Conservation (phyloP, 768 basidiomycete genomes). For the Lactifluus piperatus region DNA sequence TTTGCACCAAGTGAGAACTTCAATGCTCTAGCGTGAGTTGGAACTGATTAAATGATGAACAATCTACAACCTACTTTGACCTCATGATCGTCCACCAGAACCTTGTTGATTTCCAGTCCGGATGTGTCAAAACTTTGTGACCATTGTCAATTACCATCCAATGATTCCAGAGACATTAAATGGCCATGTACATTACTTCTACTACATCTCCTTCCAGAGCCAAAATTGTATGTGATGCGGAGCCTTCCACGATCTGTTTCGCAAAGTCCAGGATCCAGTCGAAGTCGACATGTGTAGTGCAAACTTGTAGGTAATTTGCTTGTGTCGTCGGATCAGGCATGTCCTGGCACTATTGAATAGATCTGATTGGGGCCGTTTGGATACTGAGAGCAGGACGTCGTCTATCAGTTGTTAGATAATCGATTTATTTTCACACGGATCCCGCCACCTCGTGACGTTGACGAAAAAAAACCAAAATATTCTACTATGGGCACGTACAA, state of each 20-base stretch:
- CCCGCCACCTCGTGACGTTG: no score
- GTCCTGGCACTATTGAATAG: background rate
- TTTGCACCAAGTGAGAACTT: slow-evolving; percentile 27
- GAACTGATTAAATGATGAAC: background rate
- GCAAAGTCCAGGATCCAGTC: slow-evolving; percentile 77
- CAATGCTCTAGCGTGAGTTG: background rate
- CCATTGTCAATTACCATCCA: background rate
- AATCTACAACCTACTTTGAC: slow-evolving; percentile 36
- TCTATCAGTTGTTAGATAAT: background rate
- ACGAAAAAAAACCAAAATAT: background rate
- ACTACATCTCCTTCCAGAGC: slow-evolving; percentile 44
- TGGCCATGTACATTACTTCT: slow-evolving; percentile 46
- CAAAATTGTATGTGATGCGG: slow-evolving; percentile 51
- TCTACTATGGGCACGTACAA: background rate
- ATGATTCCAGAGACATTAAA: background rate
- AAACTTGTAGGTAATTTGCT: slow-evolving; percentile 66
- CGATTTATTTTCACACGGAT: no score
- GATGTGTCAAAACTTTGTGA: slow-evolving; percentile 59
- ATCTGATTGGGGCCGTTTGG: background rate
- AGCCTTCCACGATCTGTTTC: slow-evolving; percentile 50
- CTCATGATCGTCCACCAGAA: slow-evolving; percentile 42
- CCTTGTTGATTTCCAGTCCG: slow-evolving; percentile 51
- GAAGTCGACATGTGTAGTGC: slow-evolving; percentile 58
- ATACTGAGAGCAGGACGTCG: no score
- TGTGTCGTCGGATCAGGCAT: slow-evolving; percentile 60